Conservation (phyloP, 768 basidiomycete species). For the Mycena amicta region DNA sequence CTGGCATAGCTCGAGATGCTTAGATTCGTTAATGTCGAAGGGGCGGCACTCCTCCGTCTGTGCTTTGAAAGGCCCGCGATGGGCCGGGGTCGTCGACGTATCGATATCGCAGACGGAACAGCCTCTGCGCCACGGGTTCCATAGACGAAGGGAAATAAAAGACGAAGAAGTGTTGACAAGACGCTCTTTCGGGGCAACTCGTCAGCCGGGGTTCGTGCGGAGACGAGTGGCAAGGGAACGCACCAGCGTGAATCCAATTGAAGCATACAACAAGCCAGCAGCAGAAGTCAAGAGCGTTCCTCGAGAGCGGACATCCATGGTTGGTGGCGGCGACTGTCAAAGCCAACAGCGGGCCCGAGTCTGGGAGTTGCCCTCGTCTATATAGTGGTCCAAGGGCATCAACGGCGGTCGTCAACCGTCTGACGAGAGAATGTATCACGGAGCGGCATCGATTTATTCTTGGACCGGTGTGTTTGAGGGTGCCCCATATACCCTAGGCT, state of each 20-base stretch:
- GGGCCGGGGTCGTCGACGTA: no score
- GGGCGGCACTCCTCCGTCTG: not conserved
- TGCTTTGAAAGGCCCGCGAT: not conserved
- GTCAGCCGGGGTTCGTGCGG: constrained; percentile 10
- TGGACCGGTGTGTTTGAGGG: not conserved
- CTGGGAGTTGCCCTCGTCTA: not conserved
- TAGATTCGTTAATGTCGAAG: constrained; percentile 7
- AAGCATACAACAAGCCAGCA: constrained; percentile 18
- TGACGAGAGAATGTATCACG: not conserved
- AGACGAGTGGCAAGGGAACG: not conserved
- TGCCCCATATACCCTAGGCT: not conserved
- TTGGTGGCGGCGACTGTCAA: constrained; percentile 21
- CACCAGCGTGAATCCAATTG: constrained; percentile 23
- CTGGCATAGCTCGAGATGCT: constrained; percentile 9
- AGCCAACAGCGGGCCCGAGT: constrained; percentile 9
- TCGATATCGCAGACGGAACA: no score
- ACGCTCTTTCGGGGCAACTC: constrained; percentile 14
- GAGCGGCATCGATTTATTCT: not conserved
- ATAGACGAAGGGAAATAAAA: constrained; percentile 4
- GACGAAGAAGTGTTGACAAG: constrained; percentile 18
- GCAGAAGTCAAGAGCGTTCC: constrained; percentile 14
- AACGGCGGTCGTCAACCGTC: constrained; percentile 1
- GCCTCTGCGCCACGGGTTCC: constrained; percentile 12
- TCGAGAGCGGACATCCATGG: constrained; percentile 22
- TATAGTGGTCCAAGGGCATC: not conserved